Base-by-base conservation (phyloP, 345 rosid species). In the Turritis glabra region DNA sequence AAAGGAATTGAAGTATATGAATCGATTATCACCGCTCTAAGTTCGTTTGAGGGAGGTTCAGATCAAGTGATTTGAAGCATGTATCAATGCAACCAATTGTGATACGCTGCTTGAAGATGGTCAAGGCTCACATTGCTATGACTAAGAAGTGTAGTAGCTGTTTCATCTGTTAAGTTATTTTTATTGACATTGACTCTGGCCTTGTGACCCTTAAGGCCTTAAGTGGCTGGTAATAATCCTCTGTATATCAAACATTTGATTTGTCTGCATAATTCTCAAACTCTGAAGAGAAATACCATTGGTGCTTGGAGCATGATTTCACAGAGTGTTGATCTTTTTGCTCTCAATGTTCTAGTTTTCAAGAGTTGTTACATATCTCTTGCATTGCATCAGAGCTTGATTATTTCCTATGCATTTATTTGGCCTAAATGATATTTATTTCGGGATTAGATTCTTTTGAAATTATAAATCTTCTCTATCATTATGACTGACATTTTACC, bases 1-100 rank as follows among this genome's bases (percentile, higher is more conserved):
- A 86, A 71, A 77, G 97, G 98, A 64, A 86, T 94, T 9, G 77
- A 85, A 82, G 88, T 94, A 21, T 91, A 91, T 12, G 96, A 90
- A 75, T 90, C 90, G 41, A 33, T 90, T 51, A 88, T 95, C 64
- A 77, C 84, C 46, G 79, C 87, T 29, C 71, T 95, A 75, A 87
- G 93, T 69, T 87, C 90, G 41, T 87, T 83, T 37, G 79, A 81
- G 64, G 92, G 77, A 62, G 84, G 74, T 54, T 71, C 81, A 58
- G 52, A 40, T 66, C 73, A 77, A 80, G 77, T 50, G 40, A 38
- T 64, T 19, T 71, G 79, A 74, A 62, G 44, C 25, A 52, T 51
- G 68, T 50, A 27, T 29, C 41, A 1, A 22, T 68, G 55, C 18
- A 47, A 50, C 26, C 26, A 30, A 40, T 7, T 37, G 33, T 60